phyloP scores from a whole-genome alignment of 1,284 basidiomycete species.

The Xanthoconium separans region DNA sequence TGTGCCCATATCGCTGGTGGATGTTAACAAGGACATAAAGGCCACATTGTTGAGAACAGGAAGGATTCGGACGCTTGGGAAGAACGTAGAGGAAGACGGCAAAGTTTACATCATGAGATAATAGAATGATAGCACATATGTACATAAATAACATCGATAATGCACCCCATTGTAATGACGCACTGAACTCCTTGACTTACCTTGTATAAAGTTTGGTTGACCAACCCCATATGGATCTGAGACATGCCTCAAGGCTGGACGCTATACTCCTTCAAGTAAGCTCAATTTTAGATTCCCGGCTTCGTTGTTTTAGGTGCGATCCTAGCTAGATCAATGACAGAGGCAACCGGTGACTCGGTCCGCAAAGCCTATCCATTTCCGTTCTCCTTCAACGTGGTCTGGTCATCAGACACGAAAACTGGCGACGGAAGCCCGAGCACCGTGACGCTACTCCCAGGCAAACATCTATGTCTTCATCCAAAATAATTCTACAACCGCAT shows the following conservation, averaged over 20 bases:
- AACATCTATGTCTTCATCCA: background rate
- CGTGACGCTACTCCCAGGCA: background rate
- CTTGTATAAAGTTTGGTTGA: too few relatives aligned
- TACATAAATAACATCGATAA: background rate
- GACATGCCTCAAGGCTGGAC: too few relatives aligned
- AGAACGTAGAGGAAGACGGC: conserved; percentile 20
- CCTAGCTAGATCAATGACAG: too few relatives aligned
- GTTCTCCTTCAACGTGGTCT: background rate
- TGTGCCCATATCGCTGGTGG: conserved; percentile 6
- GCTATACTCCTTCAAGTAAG: too few relatives aligned
- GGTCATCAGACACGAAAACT: background rate
- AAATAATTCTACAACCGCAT: background rate
- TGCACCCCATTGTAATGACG: too few relatives aligned
- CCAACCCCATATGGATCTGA: too few relatives aligned
- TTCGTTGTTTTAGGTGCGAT: too few relatives aligned
- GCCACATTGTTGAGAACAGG: conserved; percentile 28
- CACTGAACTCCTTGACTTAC: too few relatives aligned
- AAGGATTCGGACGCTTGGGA: conserved; percentile 25
- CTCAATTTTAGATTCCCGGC: background rate
- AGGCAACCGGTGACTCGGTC: background rate
- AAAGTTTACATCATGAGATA: conserved; percentile 16
- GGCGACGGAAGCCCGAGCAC: too few relatives aligned
- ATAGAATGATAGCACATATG: background rate
- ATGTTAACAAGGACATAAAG: conserved; percentile 8
- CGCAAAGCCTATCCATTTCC: background rate